These are phyloP conservation scores for Sporothrix pallida DNA, from an alignment of 2,329 filamentous ascomycete species.

Conservation along the genomic window DNA sequence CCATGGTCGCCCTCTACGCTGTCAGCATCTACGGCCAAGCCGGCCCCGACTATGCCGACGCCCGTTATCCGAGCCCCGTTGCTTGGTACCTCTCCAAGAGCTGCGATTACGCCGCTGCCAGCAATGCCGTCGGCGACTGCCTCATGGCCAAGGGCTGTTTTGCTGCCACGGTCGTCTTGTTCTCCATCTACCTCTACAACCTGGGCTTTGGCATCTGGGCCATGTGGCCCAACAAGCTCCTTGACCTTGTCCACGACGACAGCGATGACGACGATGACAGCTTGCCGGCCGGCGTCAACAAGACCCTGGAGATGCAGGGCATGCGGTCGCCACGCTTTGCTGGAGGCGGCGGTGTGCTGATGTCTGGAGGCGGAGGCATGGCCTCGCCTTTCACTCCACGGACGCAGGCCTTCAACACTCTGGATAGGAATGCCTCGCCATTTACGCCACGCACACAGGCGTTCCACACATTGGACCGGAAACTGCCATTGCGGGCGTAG, in stretches of 20 bases:
- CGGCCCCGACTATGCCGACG: conserved; percentile 73
- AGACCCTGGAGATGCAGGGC: conserved; percentile 56
- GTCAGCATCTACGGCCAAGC: conserved; percentile 73
- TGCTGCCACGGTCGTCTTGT: conserved; percentile 67
- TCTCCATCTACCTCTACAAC: conserved; percentile 65
- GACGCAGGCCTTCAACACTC: conserved; percentile 49
- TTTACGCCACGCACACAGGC: conserved; percentile 47
- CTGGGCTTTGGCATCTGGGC: conserved; percentile 64
- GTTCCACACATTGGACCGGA: conserved; percentile 66
- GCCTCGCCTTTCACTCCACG: conserved; percentile 34
- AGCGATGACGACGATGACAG: conserved; percentile 47
- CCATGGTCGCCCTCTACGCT: conserved; percentile 66
- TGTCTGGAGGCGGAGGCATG: conserved; percentile 14
- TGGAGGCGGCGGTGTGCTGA: background rate
- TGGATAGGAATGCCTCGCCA: conserved; percentile 26
- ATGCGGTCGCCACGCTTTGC: conserved; percentile 13
- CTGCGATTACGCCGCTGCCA: conserved; percentile 65
- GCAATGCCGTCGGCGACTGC: conserved; percentile 64
- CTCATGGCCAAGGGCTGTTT: conserved; percentile 71
- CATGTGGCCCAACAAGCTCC: conserved; percentile 61
- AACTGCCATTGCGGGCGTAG: conserved; percentile 56
- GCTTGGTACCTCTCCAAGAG: conserved; percentile 78
- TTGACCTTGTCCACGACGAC: conserved; percentile 54
- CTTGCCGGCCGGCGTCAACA: conserved; percentile 45
- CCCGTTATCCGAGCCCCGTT: conserved; percentile 63